Conservation (phyloP, 1,284 basidiomycete genomes). For the Tilletia setariae region DNA sequence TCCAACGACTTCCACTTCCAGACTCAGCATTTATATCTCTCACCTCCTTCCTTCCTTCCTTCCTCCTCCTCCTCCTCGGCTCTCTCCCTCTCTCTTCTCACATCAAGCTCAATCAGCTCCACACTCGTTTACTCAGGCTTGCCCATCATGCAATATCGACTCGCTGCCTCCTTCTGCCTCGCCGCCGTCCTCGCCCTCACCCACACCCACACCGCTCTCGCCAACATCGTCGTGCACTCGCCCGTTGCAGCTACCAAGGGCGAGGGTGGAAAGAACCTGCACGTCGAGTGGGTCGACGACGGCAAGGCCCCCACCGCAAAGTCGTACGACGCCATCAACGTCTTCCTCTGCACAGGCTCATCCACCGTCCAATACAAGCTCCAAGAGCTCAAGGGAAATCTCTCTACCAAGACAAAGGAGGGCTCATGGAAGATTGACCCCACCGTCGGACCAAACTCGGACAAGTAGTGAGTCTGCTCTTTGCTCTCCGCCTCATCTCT, state of each 20-base stretch:
- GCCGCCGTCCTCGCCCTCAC: not conserved
- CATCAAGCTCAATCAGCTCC: too few species aligned
- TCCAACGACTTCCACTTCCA: too few species aligned
- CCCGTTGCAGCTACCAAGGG: conserved; percentile 27
- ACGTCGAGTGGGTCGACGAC: conserved; percentile 43
- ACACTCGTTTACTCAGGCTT: not conserved
- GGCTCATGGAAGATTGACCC: conserved; percentile 31
- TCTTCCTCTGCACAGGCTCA: conserved; percentile 43
- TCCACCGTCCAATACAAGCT: conserved; percentile 45
- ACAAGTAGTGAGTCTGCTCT: conserved; percentile 30
- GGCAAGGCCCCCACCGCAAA: conserved; percentile 30
- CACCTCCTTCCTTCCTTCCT: not conserved
- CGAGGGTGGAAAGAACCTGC: conserved; percentile 31
- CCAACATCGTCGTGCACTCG: conserved; percentile 8
- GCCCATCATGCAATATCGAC: not conserved
- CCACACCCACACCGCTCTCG: not conserved
- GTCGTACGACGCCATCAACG: conserved; percentile 43
- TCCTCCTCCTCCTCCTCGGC: not conserved
- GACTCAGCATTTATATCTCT: not conserved
- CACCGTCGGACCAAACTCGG: conserved; percentile 33
- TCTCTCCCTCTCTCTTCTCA: not conserved
- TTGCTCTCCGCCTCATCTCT: not conserved
- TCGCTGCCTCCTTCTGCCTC: not conserved
- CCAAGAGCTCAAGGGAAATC: conserved; percentile 33
- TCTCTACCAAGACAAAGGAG: conserved; percentile 22